Evolutionary conservation across 306 rosid genomes (phyloP), one percentile per base, ranked within the genome.

Genomic region (Parietaria judaica): DNA sequence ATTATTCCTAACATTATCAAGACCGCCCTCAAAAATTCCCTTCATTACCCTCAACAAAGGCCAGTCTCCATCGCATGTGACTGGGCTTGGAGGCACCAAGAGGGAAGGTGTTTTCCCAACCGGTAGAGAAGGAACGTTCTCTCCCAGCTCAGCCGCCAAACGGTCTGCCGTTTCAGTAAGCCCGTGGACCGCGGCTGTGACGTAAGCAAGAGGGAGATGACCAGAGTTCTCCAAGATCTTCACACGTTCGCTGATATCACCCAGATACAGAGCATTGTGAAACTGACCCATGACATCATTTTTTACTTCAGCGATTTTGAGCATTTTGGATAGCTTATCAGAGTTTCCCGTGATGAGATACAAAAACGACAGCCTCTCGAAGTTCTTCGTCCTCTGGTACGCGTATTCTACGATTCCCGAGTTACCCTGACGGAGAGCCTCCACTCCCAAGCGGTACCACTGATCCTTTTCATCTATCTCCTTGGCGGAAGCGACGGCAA

Each of bases 251-350:
- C 56, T 56, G 44, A 85, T 61, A 68, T 88, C 90, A 56, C 96
- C 96, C 76, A 88, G 62, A 72, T 88, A 88, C n/a, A 85, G 60
- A 63, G 96, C 96, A 73, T 88, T 88, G 79, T 88, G 96, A 66
- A 88, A 88, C 62, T 88, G 96, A 51, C 96, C 96, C 96, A 88
- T 88, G 62, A 88, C 90, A 75, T 88, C 90, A 75, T 88, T 85
- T 70, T 88, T 88, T 3, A 88, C 86, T 74, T 85, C 96, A 54
- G 96, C 96, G 61, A 88, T 85, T 79, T 88, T 88, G 76, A 88
- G 71, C 96, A 88, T 85, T 76, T 88, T 88, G 64, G 94, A 75
- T 50, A 85, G 83, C 70, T 85, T 88, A n/a, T 88, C 96, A 66
- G 64, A 63, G 54, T 88, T 83, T 66, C 96, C 96, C 54, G 88